Evolutionary conservation across 495 filamentous ascomycete genomes (phyloP).

Genomic region (Tuber melanosporum): DNA sequence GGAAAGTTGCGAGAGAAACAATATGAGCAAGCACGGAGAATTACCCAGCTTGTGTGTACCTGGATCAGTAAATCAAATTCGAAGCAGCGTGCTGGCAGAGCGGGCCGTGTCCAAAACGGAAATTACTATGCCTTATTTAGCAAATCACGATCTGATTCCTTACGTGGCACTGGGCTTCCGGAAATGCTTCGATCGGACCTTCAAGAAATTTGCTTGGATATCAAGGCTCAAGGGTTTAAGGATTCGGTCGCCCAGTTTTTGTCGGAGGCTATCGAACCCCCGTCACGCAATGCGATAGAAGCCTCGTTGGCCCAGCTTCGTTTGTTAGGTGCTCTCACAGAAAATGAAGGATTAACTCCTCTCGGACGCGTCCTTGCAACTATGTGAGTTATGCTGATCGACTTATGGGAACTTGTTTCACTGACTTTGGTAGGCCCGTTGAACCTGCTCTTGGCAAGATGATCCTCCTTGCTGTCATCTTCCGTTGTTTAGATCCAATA

Average conservation of each 20-base stretch:
- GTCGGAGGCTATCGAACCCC: conserved; percentile 51
- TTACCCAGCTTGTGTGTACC: conserved; percentile 47
- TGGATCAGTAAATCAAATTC: conserved; percentile 55
- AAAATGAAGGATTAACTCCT: conserved; percentile 50
- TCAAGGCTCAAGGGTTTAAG: conserved; percentile 47
- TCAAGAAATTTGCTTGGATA: conserved; percentile 50
- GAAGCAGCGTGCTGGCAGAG: conserved; percentile 54
- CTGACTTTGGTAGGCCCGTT: conserved; percentile 33
- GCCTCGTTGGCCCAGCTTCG: conserved; percentile 48
- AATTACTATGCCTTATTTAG: conserved; percentile 56
- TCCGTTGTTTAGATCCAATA: conserved; percentile 57
- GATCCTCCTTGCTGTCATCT: conserved; percentile 55
- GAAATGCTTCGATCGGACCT: conserved; percentile 50
- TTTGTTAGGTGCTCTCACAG: conserved; percentile 48
- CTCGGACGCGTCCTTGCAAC: conserved; percentile 50
- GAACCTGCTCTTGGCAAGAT: conserved; percentile 53
- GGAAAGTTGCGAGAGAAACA: conserved; percentile 52
- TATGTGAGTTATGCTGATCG: conserved; percentile 37
- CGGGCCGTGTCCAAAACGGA: conserved; percentile 54
- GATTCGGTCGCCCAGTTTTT: conserved; percentile 49
- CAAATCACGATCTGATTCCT: conserved; percentile 47
- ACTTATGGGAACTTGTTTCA: neutral
- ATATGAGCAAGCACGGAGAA: conserved; percentile 48
- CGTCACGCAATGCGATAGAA: conserved; percentile 45
- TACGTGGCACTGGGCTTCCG: conserved; percentile 48